Evolutionary conservation across 1,284 basidiomycete species (phyloP).

Genomic region (Cryptococcus sp.): DNA sequence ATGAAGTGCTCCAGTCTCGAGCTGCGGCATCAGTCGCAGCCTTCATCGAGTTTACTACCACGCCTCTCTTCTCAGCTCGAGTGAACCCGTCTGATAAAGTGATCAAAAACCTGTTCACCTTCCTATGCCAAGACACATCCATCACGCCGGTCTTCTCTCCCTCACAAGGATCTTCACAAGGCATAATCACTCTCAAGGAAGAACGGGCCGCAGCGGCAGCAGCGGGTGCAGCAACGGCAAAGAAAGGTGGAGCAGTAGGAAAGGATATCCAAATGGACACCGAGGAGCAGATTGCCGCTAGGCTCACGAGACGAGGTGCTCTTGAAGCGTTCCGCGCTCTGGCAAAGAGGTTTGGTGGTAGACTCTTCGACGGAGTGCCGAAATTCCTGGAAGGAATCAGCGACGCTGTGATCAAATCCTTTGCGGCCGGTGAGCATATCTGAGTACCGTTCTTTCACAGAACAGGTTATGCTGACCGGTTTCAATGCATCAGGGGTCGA

Average conservation of each 20-base stretch:
- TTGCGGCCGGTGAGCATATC: slow-evolving; percentile 59
- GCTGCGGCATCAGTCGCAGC: slow-evolving; percentile 84
- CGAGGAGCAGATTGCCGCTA: slow-evolving; percentile 58
- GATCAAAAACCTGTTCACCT: slow-evolving; percentile 95
- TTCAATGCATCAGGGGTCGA: slow-evolving; percentile 4
- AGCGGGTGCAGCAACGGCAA: slow-evolving; percentile 55
- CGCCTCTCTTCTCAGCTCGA: slow-evolving; percentile 60
- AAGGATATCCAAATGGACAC: slow-evolving; percentile 55
- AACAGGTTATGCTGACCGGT: no score
- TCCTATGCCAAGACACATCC: slow-evolving; percentile 88
- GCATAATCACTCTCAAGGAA: slow-evolving; percentile 72
- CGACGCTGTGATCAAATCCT: slow-evolving; percentile 71
- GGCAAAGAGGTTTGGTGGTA: slow-evolving; percentile 73
- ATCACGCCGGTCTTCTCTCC: slow-evolving; percentile 80
- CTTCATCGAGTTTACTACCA: slow-evolving; percentile 84
- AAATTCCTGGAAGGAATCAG: slow-evolving; percentile 94
- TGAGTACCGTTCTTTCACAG: not conserved
- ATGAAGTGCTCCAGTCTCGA: slow-evolving; percentile 82
- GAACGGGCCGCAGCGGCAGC: slow-evolving; percentile 54
- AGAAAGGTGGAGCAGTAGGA: slow-evolving; percentile 53
- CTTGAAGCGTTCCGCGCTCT: slow-evolving; percentile 78
- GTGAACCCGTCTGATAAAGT: slow-evolving; percentile 82
- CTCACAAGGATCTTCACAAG: slow-evolving; percentile 62
- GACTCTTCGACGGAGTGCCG: slow-evolving; percentile 74
- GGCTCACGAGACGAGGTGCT: slow-evolving; percentile 72